Percentiles rank a stretch among this genome's conserved stretches.
Conservation (phyloP, 371 early-diverging fungal species). For the Mortierella sp. region DNA sequence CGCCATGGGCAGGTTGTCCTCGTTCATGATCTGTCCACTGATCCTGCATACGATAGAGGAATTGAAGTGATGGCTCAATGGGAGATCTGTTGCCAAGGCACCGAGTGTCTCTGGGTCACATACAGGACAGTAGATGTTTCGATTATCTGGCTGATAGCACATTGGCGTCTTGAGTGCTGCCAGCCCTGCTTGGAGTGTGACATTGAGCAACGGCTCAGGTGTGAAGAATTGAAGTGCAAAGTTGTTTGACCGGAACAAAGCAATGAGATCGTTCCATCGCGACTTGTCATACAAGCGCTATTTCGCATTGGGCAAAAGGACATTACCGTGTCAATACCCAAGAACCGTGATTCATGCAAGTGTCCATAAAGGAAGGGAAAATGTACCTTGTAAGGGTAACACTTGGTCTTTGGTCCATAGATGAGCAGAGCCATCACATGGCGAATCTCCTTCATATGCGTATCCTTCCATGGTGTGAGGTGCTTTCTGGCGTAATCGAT, state of each 20-base stretch:
- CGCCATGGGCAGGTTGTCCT: conserved; percentile 94
- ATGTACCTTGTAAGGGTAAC: conserved; percentile 78
- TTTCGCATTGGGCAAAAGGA: not conserved
- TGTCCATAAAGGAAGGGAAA: not conserved
- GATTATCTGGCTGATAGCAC: conserved; percentile 78
- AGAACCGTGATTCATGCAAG: no score
- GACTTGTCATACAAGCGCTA: conserved; percentile 73
- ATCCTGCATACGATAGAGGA: conserved; percentile 93
- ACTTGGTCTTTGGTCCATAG: conserved; percentile 76
- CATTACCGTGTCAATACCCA: not conserved
- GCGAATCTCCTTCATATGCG: conserved; percentile 78
- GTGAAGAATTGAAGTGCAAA: conserved; percentile 88
- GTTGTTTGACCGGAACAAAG: conserved; percentile 84
- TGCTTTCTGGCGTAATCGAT: conserved; percentile 88
- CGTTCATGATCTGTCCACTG: conserved; percentile 90
- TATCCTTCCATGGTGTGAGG: conserved; percentile 77
- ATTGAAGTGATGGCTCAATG: conserved; percentile 92
- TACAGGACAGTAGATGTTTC: conserved; percentile 94
- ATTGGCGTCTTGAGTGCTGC: conserved; percentile 87
- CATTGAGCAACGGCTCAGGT: conserved; percentile 81
- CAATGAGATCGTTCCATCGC: conserved; percentile 84
- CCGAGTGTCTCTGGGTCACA: conserved; percentile 89
- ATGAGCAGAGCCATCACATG: conserved; percentile 91
- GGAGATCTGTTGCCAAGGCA: conserved; percentile 81
- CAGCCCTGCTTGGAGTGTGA: conserved; percentile 92